Conservation (phyloP, 805 yeast species). For the Starmerella stigmatis region DNA sequence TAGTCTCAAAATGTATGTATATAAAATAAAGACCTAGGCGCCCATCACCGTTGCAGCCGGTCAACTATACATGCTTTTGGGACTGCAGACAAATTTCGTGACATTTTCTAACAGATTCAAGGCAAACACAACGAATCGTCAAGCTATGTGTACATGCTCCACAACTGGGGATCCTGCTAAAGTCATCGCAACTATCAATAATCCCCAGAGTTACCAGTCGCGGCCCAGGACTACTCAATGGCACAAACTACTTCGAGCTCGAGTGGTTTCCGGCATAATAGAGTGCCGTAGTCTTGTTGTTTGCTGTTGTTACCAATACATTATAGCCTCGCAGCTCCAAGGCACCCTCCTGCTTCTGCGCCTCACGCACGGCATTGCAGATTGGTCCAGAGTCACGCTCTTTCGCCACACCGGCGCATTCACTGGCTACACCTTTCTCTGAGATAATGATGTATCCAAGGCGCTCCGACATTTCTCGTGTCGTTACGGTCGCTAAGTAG, state of each 20-base stretch:
- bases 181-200: no score
- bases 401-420: constrained; percentile 13
- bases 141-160: no score
- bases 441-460: neutral
- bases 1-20: no score
- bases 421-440: constrained; percentile 6
- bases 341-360: constrained; percentile 9
- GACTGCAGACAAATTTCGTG: no score
- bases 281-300: neutral
- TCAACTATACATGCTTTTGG: no score
- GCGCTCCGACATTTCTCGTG: neutral
- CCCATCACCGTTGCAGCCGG: no score
- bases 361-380: constrained; percentile 3
- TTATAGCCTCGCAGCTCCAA: constrained; percentile 7
- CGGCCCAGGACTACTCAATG: no score
- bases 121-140: no score
- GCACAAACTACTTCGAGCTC: neutral
- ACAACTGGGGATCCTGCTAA: no score
- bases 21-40: no score
- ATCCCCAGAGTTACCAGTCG: neutral
- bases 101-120: no score
- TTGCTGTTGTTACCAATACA: constrained; percentile 8
- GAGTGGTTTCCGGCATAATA: neutral
- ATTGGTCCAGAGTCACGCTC: constrained; percentile 17
- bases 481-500: neutral